Base-by-base conservation (phyloP, 768 basidiomycete species). In the Tricholomella constricta region DNA sequence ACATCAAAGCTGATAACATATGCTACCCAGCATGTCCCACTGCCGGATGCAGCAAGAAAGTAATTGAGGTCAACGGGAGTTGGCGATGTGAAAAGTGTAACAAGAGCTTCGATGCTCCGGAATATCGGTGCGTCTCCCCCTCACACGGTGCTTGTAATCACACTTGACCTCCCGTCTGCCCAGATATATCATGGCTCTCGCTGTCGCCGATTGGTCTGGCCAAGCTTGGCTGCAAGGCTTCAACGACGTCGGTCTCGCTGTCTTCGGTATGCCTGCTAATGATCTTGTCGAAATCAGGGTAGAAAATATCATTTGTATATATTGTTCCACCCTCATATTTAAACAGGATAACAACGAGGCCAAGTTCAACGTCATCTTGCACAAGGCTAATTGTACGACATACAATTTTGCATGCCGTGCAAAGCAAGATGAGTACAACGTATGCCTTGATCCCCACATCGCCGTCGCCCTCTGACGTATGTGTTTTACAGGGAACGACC, bases 11-110 rank as follows among this genome's bases (percentile, higher is more conserved):
- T 22, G 90, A 94, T 26, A 91, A 82, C 56, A 75, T 98, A 40
- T 80, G 82, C 14, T 99, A 99, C 67, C 89, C 95, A 20, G 95
- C 91, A 15, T 99, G 97, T 66, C 86, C 85, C 26, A 82, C 79
- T 17, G 75, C 82, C 34, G 79, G 76, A 8, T 98, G 96, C 70
- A 90, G 80, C 71, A 98, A 98, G 76, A 99, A 98, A 71, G 89
- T 98, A 5, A 69, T 81, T 1, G 80, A 90, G 50, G 69, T 77
- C 17, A 78, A 77, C n/a, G 78, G 75, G 37, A 78, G 75, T n/a
- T 98, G 93, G 93, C 74, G 82, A 40, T 98, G 97, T 68, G 97
- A 98, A 66, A 98, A 94, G 70, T 98, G 96, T 66, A 83, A 89
- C 46, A 82, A 79, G 66, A 80, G 69, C 22, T 89, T 81, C 62